phyloP scores from a whole-genome alignment of 805 yeast species.

The Candida maesae region DNA sequence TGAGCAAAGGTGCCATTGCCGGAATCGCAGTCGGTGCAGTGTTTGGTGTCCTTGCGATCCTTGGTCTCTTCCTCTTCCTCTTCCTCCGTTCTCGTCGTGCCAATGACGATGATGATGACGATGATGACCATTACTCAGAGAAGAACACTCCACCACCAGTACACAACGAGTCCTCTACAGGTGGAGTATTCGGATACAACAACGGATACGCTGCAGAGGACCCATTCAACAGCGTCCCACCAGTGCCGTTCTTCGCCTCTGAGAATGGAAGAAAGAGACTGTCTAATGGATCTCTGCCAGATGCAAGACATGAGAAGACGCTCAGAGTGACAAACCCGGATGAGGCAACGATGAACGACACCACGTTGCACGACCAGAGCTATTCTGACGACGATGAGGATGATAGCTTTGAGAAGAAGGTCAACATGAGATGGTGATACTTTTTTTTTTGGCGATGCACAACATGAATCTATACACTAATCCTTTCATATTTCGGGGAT shows the following conservation, averaged over 20 bases:
- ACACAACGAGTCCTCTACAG: conserved; percentile 13
- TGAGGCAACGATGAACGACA: conserved; percentile 20
- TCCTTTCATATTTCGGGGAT: no score
- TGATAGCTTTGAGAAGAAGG: conserved; percentile 8
- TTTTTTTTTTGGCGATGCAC: no score
- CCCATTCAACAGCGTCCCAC: conserved; percentile 15
- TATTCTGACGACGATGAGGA: conserved; percentile 15
- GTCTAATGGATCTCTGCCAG: conserved; percentile 54
- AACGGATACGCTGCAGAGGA: conserved; percentile 10
- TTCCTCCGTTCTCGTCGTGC: conserved; percentile 18
- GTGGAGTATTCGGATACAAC: conserved; percentile 5
- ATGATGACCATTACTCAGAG: conserved; percentile 17
- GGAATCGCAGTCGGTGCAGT: conserved; percentile 57
- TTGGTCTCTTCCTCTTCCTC: conserved; percentile 23
- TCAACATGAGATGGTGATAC: not conserved
- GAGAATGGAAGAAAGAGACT: conserved; percentile 43
- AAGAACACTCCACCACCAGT: conserved; percentile 13
- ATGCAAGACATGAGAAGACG: conserved; percentile 42
- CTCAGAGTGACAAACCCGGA: conserved; percentile 51
- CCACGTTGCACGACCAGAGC: conserved; percentile 12
- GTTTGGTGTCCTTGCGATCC: conserved; percentile 39
- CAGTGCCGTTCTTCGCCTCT: conserved; percentile 18
- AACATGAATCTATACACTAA: no score
- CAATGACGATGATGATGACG: conserved; percentile 21
- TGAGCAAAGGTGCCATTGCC: conserved; percentile 49